Base-by-base conservation (phyloP, 257 asterid genomes). In the Scutellaria minor region DNA sequence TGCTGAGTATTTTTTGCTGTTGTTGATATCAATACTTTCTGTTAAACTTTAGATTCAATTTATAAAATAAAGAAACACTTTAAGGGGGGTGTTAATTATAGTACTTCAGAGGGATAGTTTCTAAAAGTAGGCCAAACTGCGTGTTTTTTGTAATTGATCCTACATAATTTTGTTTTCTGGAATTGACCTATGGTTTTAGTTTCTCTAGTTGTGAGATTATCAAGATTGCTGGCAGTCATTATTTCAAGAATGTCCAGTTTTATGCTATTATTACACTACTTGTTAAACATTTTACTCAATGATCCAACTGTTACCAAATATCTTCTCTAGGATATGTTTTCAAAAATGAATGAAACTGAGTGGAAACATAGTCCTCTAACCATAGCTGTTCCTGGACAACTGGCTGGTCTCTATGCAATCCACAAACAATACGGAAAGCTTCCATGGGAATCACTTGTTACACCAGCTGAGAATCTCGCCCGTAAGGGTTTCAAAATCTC, bases 381-480 rank as follows among this genome's bases (percentile, higher is more conserved):
- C 50, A 74, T 83, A 27, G 91, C 87, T 3, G 78, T 78, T 61
- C 91, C 91, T 7, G 88, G 88, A 37, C 85, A 86, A 59, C 74
- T 83, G 15, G 81, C 76, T 53, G 91, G 91, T 39, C 87, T 86
- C 40, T 79, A 81, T 66, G 54, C 64, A 44, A 83, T 77, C 54
- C 80, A 85, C 81, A 44, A 80, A 59, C 57, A 69, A 37, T 75
- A 86, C 9, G 86, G 88, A 44, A 79, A 75, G 66, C 83, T 79
- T 31, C 74, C 79, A 6, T 83, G 88, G 88, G 68, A 35, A 24
- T 71, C 75, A 22, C 11, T 71, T 11, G 68, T 71, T 9, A 46
- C 5, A 68, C 68, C 60, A 71, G 67, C 50, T 11, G 75, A 70
- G 79, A 59, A 52, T 42, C 80, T 83, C 8, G 85, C 87, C 6